Conservation (phyloP, 768 basidiomycete genomes). For the Pleurotus giganteus region DNA sequence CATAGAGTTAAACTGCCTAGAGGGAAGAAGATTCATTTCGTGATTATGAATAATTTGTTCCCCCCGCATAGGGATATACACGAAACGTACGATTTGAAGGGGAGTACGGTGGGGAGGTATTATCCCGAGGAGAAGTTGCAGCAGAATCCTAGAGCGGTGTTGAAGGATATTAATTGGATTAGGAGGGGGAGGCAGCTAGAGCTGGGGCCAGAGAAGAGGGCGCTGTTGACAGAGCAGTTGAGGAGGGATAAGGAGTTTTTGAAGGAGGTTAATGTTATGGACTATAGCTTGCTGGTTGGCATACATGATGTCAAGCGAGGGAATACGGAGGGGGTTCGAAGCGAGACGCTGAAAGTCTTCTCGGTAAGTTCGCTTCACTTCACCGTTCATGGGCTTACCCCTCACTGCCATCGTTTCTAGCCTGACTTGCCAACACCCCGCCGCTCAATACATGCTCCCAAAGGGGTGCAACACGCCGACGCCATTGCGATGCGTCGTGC, state of each 20-base stretch:
- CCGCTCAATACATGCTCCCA: conserved; percentile 55
- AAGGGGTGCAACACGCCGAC: conserved; percentile 62
- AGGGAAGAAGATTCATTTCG: conserved; percentile 96
- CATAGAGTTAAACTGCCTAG: conserved; percentile 96
- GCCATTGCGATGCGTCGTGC: conserved; percentile 84
- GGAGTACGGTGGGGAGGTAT: conserved; percentile 84
- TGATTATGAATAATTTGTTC: conserved; percentile 99
- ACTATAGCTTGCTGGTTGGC: conserved; percentile 92
- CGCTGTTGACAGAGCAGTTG: conserved; percentile 88
- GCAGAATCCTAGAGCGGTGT: conserved; percentile 79
- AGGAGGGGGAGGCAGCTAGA: conserved; percentile 73
- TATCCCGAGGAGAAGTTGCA: conserved; percentile 88
- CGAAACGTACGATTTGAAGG: conserved; percentile 97
- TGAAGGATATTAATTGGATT: conserved; percentile 98
- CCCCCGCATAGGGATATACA: conserved; percentile 97
- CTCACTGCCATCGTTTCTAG: no score
- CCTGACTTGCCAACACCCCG: conserved; percentile 64
- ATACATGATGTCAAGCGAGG: conserved; percentile 91
- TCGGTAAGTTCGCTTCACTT: conserved; percentile 53
- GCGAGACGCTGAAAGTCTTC: conserved; percentile 90
- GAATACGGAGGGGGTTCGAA: conserved; percentile 87
- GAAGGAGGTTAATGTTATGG: conserved; percentile 86
- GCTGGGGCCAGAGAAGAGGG: conserved; percentile 95
- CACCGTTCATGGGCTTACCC: conserved; percentile 7
- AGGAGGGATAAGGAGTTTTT: conserved; percentile 85